Evolutionary conservation across 495 filamentous ascomycete genomes (phyloP).

Genomic region (Penicillium cinerascens): DNA sequence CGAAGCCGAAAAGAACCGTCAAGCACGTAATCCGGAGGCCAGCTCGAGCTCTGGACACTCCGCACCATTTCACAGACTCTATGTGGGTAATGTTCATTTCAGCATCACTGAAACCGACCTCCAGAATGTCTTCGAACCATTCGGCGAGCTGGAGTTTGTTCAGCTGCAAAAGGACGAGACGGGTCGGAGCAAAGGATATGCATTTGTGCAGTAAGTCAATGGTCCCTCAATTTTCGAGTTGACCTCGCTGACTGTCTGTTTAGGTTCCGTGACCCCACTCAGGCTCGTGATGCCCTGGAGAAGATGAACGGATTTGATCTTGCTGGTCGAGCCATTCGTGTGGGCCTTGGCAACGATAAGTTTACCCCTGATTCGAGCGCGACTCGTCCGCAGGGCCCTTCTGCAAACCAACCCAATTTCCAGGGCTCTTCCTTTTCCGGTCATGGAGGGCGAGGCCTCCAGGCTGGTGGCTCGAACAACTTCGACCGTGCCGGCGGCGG

Average conservation of each 20-base stretch:
- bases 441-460: constrained; percentile 80
- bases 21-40: constrained; percentile 79
- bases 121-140: constrained; percentile 95
- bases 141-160: constrained; percentile 96
- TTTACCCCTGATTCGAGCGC: constrained; percentile 97
- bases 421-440: constrained; percentile 96
- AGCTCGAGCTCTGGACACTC: constrained; percentile 62
- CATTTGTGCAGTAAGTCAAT: constrained; percentile 88
- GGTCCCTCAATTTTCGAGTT: constrained; percentile 1
- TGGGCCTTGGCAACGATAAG: constrained; percentile 99
- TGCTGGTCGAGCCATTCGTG: constrained; percentile 93
- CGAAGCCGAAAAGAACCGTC: constrained; percentile 98
- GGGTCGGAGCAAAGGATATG: constrained; percentile 90
- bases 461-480: constrained; percentile 72
- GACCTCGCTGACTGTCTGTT: constrained; percentile 4
- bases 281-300: constrained; percentile 90
- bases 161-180: constrained; percentile 94
- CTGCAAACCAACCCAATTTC: constrained; percentile 70
- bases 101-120: constrained; percentile 96
- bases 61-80: constrained; percentile 95
- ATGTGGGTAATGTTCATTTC: constrained; percentile 99
- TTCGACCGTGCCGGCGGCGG: constrained; percentile 92
- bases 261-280: constrained; percentile 87
- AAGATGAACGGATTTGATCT: constrained; percentile 99
- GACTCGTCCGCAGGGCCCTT: constrained; percentile 77